These are phyloP conservation scores for Coleophoma crateriformis DNA, from an alignment of 2,329 filamentous ascomycete species.

Conservation along the genomic window DNA sequence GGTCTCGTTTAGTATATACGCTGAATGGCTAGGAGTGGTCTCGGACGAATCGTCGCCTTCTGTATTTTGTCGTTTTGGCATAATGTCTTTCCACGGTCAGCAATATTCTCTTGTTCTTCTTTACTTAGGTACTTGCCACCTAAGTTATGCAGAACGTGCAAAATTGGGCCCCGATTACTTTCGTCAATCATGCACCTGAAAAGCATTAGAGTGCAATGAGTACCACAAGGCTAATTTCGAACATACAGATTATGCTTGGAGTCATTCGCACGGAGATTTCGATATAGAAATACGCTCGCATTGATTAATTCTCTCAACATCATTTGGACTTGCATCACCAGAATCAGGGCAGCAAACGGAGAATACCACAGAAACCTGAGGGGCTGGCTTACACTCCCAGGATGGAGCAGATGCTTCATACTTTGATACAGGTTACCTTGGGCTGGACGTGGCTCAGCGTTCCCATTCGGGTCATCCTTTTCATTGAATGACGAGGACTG, in stretches of 20 bases:
- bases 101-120: too few relatives aligned
- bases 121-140: background rate
- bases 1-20: background rate
- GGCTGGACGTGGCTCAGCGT: background rate
- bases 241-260: background rate
- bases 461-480: background rate
- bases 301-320: background rate
- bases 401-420: conserved; percentile 1
- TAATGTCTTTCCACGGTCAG: background rate
- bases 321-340: background rate
- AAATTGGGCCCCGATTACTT: background rate
- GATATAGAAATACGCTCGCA: background rate
- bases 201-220: too few relatives aligned
- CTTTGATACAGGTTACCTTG: background rate
- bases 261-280: background rate
- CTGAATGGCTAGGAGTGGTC: too few relatives aligned
- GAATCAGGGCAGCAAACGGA: background rate
- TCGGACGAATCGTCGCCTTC: background rate
- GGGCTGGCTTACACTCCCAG: background rate
- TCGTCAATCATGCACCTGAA: background rate
- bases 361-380: background rate
- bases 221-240: background rate
- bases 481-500: background rate
- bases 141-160: background rate
- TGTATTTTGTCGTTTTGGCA: background rate